Evolutionary conservation across 2,329 filamentous ascomycete species (phyloP), one percentile per base, ranked within the genome.

Genomic region (Paecilomyces variotii): DNA sequence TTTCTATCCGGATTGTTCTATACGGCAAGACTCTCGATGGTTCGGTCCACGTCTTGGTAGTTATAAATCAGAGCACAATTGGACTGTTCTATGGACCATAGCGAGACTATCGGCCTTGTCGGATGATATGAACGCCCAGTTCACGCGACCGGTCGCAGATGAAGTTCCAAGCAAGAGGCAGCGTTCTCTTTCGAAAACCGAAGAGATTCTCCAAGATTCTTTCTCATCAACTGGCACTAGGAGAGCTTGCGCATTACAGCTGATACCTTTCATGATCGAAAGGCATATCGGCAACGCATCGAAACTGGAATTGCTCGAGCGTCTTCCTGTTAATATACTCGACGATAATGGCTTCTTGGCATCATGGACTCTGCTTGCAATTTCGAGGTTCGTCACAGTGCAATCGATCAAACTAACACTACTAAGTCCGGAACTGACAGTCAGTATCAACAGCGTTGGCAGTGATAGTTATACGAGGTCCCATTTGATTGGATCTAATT

Each of bases 321-420:
- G 82, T 51, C 74, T 95, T 14, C 75, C 80, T 14, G 72, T 76
- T 10, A 79, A 82, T 56, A 83, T 88, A 51, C 80, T 83, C 9
- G 88, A 94, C 67, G 92, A 96, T 66, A 86, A 88, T 63, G 75
- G 77, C 12, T 72, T 74, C 7, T 77, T 87, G 49, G 83, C 87
- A 6, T 90, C 87, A 0, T 99, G 94, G 94, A 87, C 91, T 19
- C 85, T 96, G 78, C 72, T 97, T 56, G 87, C 87, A n/a, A 84
- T 91, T 68, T 80, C 90, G 62, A 90, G 89, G 90, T 92, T 77
- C 69, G 81, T 73, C 39, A 45, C 19, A 45, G 26, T 45, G 2
- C 12, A 57, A 51, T 54, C 39, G 30, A 53, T 24, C 56, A 5
- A 26, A 11, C 14, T 39, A 27, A 26, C 9, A 26, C 10, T 52